These are phyloP conservation scores for Acarospora socialis DNA, from an alignment of 2,329 filamentous ascomycete species.

Conservation along the genomic window DNA sequence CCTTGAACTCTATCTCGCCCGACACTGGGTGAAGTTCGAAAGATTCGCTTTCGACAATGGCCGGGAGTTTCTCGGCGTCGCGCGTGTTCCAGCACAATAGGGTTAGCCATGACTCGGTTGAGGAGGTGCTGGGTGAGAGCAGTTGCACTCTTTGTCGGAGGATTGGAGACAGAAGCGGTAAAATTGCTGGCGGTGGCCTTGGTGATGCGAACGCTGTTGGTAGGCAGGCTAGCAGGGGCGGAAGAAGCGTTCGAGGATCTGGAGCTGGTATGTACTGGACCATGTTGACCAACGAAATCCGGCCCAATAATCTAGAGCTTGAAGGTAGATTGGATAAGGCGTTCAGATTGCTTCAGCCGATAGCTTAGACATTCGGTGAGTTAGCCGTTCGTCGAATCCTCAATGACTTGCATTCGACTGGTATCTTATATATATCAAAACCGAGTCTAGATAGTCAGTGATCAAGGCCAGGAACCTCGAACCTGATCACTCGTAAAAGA, in stretches of 20 bases:
- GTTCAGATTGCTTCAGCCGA: no score
- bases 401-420: no score
- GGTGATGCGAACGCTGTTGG: slow-evolving; percentile 46
- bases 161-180: slow-evolving; percentile 48
- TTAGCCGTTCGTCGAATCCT: no score
- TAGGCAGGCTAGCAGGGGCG: slow-evolving; percentile 49
- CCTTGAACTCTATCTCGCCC: slow-evolving; percentile 48
- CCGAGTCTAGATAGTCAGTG: no score
- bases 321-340: no score
- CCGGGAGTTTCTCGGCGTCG: slow-evolving; percentile 38
- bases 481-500: no score
- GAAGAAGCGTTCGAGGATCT: slow-evolving; percentile 41
- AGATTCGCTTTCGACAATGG: slow-evolving; percentile 37
- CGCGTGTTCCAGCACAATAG: slow-evolving; percentile 44
- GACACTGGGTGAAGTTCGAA: slow-evolving; percentile 52
- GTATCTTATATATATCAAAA: no score
- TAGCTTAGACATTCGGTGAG: no score
- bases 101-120: slow-evolving; percentile 41
- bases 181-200: slow-evolving; percentile 44
- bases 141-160: slow-evolving; percentile 48
- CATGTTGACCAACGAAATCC: slow-evolving; percentile 23
- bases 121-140: slow-evolving; percentile 31
- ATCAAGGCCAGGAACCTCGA: no score
- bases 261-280: slow-evolving; percentile 42
- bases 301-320: not conserved